Evolutionary conservation across 2,329 filamentous ascomycete species (phyloP), one percentile per base, ranked within the genome.

Genomic region (Scytalidium lignicola): DNA sequence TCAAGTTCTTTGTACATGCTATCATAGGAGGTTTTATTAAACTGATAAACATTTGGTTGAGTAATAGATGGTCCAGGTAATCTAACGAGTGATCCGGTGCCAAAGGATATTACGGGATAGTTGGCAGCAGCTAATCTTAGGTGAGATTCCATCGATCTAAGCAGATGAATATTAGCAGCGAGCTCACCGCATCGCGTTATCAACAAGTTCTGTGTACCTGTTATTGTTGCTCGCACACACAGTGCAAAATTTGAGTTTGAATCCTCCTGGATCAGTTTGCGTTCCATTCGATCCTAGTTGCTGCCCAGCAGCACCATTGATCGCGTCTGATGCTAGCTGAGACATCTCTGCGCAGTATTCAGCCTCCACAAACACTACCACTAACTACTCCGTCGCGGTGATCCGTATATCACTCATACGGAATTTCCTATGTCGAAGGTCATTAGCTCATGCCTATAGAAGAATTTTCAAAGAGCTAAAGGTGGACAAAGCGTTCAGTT

Each of bases 181-280:
- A 43, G 22, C n/a, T n/a, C n/a, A n/a, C n/a, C n/a, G n/a, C 10
- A 13, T 41, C 39, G 43, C 29, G 28, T 18, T 28, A 23, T 49
- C 17, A 48, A 41, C 42, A 21, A 48, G 18, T 45, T 44, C 5
- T 42, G 62, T 76, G 55, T 75, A 95, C 82, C 93, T 84, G 65
- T 99, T 99, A 69, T 99, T 90, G 63, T 99, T 99, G 63, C 90
- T 96, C 7, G 93, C 93, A 70, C 93, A 99, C n/a, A 99, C 92
- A 2, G 93, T 97, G 74, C 91, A 96, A 70, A 97, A 96, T 65
- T 88, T 95, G 54, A 99, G 79, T 70, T 93, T 96, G 77, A 85
- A 96, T 46, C 77, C 80, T n/a, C 54, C 58, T 44, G 54, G 51
- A 47, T 65, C 60, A 51, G 40, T 46, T 7, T 54, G 48, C 41